Evolutionary conservation across 2,329 filamentous ascomycete genomes (phyloP), one percentile per base, ranked within the genome.

Genomic region (Rachicladosporium sp.): DNA sequence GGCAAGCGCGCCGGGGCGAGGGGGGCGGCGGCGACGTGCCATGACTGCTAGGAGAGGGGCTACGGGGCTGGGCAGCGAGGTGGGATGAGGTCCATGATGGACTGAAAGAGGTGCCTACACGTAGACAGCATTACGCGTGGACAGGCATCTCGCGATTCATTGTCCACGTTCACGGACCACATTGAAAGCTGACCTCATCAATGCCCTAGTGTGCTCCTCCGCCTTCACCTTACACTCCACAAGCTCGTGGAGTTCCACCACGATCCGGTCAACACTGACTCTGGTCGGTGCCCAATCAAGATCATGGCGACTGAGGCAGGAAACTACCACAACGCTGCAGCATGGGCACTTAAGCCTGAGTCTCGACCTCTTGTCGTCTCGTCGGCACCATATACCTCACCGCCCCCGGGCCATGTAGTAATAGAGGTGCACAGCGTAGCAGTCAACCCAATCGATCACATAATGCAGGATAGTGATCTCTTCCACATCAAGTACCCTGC

Each of bases 1-100:
- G 38, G 72, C 71, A 48, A 80, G 70, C 43, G 76, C 74, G 59
- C 78, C 78, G 37, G 78, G 73, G 52, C 75, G 72, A 49, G 76
- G 76, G 47, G 74, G 75, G 41, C 74, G 73, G 50, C 77, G 73
- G 50, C 72, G 69, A 44, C 69, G 69, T 48, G 69, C 61, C 70
- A 74, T 74, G n/a, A 7, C 6, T 19, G 21, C 23, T 6, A 8
- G 7, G 23, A 27, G 23, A 8, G 23, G 23, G 23, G 23, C 23
- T 27, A 6, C 8, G 23, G 23, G 23, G 23, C 7, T 6, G 23
- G 23, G 7, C 7, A 27, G 23, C 23, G 23, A 27, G 23, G 23
- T 27, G 5, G 4, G 23, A 27, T 7, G 7, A 27, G 6, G 23
- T 27, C 23, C 23, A 27, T 27, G 7, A 8, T 27, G 23, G 23